Evolutionary conservation across 805 yeast genomes (phyloP).

Genomic region (Isabelozyma rhagii): DNA sequence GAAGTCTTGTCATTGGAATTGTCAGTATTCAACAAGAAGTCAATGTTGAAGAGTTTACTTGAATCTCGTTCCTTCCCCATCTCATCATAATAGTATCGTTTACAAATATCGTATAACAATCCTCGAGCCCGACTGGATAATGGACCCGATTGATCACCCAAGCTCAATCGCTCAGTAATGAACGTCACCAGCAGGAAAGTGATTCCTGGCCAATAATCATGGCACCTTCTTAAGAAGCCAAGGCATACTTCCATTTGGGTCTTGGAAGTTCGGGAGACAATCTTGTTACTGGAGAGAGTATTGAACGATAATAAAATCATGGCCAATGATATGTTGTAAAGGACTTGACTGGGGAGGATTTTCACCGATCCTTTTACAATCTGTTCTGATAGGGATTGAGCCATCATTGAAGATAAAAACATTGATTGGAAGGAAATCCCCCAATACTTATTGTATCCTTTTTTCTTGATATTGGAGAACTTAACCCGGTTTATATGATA

Average conservation of each 20-base stretch:
- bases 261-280: constrained; percentile 7
- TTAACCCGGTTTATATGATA: constrained; percentile 7
- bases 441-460: constrained; percentile 3
- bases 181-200: constrained; percentile 4
- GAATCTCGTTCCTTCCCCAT: not conserved
- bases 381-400: not conserved
- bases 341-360: constrained; percentile 4
- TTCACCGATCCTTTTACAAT: not conserved
- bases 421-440: constrained; percentile 7
- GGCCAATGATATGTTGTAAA: constrained; percentile 5
- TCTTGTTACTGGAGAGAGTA: constrained; percentile 4
- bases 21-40: constrained; percentile 6
- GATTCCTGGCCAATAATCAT: constrained; percentile 9
- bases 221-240: constrained; percentile 2
- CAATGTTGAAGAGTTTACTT: constrained; percentile 6
- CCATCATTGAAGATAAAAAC: not conserved
- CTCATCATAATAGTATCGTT: not conserved
- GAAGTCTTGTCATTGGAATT: not conserved
- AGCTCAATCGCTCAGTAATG: constrained; percentile 3
- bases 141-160: not conserved
- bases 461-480: constrained; percentile 2
- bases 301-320: constrained; percentile 7
- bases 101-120: constrained; percentile 1
- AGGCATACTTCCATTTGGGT: constrained; percentile 6
- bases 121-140: constrained; percentile 1